These are phyloP conservation scores for Monilinia laxa DNA, from an alignment of 2,329 filamentous ascomycete genomes.

Conservation along the genomic window DNA sequence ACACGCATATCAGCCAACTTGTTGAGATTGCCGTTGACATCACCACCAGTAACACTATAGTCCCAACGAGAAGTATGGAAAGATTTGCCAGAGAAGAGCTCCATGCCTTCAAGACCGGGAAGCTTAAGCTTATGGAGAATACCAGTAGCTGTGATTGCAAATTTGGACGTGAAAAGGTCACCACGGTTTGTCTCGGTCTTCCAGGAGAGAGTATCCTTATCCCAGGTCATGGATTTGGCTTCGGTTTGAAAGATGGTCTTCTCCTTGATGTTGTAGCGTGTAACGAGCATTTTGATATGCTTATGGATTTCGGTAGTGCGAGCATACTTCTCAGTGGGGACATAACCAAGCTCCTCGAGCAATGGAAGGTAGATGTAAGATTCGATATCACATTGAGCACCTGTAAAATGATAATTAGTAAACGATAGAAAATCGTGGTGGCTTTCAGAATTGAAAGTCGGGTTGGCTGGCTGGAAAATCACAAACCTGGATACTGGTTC, in stretches of 20 bases:
- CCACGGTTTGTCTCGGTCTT: constrained; percentile 51
- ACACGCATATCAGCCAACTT: constrained; percentile 54
- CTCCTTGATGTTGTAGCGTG: constrained; percentile 54
- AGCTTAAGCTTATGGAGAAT: constrained; percentile 58
- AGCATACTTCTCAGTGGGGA: constrained; percentile 55
- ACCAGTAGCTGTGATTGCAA: constrained; percentile 58
- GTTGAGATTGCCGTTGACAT: constrained; percentile 17
- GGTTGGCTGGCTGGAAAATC: constrained; percentile 13
- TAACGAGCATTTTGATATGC: constrained; percentile 53
- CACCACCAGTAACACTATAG: constrained; percentile 48
- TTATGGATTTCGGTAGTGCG: constrained; percentile 59
- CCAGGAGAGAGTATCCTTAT: constrained; percentile 53
- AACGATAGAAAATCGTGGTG: constrained; percentile 46
- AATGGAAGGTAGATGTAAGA: constrained; percentile 24
- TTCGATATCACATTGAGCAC: constrained; percentile 24
- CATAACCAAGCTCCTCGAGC: constrained; percentile 35
- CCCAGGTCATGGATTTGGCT: constrained; percentile 55
- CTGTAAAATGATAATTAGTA: constrained; percentile 60
- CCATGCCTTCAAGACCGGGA: constrained; percentile 48
- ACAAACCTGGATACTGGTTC: constrained; percentile 57
- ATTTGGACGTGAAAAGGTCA: constrained; percentile 55
- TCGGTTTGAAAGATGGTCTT: constrained; percentile 58
- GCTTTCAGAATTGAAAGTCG: background rate
- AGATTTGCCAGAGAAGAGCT: constrained; percentile 47
- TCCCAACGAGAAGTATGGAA: constrained; percentile 60